Conservation (phyloP, 257 asterid genomes). For the Eustoma russellianum region DNA sequence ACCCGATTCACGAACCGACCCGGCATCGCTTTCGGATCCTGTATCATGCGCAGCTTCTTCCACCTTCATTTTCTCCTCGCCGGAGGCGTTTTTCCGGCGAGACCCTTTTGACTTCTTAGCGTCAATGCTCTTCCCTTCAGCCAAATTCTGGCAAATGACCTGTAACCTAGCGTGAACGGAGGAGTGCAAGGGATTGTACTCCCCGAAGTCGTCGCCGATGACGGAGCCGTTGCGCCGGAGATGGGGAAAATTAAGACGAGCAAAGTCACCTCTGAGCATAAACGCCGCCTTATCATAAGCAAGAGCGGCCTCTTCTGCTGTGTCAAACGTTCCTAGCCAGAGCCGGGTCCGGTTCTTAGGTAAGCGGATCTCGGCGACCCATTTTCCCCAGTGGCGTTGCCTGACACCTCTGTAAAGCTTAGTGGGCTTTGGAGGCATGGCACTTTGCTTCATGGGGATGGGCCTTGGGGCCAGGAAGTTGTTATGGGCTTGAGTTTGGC, state of each 20-base stretch:
- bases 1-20: constrained; percentile 29
- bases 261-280: constrained; percentile 81
- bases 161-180: constrained; percentile 76
- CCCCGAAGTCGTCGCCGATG: constrained; percentile 67
- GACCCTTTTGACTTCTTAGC: constrained; percentile 35
- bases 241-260: constrained; percentile 85
- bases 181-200: constrained; percentile 80
- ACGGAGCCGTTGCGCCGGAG: constrained; percentile 71
- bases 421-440: constrained; percentile 61
- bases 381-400: constrained; percentile 99
- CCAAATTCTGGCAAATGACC: constrained; percentile 59
- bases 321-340: constrained; percentile 94
- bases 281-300: constrained; percentile 95
- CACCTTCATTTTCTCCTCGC: constrained; percentile 7
- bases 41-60: background rate
- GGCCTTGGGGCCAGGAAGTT: constrained; percentile 46
- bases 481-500: constrained; percentile 5
- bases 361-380: constrained; percentile 97
- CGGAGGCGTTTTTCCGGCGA: constrained; percentile 19
- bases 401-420: constrained; percentile 94
- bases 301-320: constrained; percentile 94
- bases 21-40: constrained; percentile 34
- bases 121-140: constrained; percentile 71
- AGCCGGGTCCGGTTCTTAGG: constrained; percentile 87
- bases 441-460: constrained; percentile 47